Evolutionary conservation across 768 basidiomycete species (phyloP).

Genomic region (Pisolithus tinctorius): DNA sequence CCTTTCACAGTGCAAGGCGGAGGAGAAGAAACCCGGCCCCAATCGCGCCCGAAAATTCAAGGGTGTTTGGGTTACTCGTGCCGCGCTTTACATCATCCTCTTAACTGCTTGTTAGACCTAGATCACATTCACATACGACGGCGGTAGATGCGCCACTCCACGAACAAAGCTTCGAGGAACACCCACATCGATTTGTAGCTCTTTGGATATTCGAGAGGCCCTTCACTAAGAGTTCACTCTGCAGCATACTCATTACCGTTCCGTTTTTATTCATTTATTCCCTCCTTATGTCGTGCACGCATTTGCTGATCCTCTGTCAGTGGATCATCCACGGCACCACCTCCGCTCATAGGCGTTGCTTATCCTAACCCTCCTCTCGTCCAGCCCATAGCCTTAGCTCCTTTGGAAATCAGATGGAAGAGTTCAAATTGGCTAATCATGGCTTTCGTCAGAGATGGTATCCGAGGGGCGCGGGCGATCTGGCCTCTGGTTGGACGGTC

Average conservation of each 20-base stretch:
- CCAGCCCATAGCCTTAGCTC: constrained; percentile 9
- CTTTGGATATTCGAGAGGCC: constrained; percentile 74
- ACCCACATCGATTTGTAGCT: constrained; percentile 36
- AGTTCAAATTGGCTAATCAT: constrained; percentile 2
- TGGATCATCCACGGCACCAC: neutral
- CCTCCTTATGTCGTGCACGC: constrained; percentile 28
- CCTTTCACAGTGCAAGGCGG: constrained; percentile 87
- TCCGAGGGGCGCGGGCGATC: constrained; percentile 22
- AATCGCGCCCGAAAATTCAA: constrained; percentile 84
- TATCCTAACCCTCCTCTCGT: constrained; percentile 19
- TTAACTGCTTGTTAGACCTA: neutral
- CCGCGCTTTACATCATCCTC: neutral
- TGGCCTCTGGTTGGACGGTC: constrained; percentile 38
- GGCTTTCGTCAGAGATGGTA: neutral
- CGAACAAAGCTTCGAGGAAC: neutral
- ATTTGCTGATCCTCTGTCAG: neutral
- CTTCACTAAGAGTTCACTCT: constrained; percentile 65
- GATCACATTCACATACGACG: neutral
- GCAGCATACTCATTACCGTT: constrained; percentile 63
- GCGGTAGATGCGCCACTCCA: neutral
- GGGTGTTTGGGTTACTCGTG: constrained; percentile 58
- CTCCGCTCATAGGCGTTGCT: constrained; percentile 3
- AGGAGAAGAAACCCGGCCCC: constrained; percentile 73
- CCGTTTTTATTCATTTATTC: constrained; percentile 78
- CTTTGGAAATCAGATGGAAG: constrained; percentile 20